These are phyloP conservation scores for Quercus berberidifolia DNA, from an alignment of 306 rosid genomes.

Conservation along the genomic window DNA sequence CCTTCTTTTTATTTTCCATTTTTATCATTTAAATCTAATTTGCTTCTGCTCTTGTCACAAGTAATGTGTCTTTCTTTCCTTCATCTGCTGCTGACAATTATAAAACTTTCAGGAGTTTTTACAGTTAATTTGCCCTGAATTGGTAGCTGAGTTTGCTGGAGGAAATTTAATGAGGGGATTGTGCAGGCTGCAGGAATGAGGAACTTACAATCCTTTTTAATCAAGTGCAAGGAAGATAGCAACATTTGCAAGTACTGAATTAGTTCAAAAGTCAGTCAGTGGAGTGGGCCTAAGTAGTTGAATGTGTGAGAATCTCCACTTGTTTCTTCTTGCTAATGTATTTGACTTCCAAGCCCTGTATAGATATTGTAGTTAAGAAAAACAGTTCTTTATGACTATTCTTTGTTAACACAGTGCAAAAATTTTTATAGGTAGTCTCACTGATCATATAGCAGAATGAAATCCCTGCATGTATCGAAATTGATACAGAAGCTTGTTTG, in stretches of 20 bases:
- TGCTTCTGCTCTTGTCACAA: background rate
- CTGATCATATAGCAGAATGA: background rate
- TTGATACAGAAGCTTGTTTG: background rate
- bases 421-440: background rate
- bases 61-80: too few relatives aligned
- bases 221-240: background rate
- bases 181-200: background rate
- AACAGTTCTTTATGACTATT: background rate
- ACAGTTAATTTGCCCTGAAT: background rate
- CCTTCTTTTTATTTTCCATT: background rate
- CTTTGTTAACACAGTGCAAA: constrained; percentile 8
- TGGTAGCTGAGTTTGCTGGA: background rate
- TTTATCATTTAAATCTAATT: background rate
- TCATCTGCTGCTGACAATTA: too few relatives aligned
- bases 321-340: background rate
- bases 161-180: background rate
- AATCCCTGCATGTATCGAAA: background rate
- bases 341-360: background rate
- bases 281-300: background rate
- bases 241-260: background rate
- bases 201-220: background rate
- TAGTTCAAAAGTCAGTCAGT: background rate
- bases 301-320: background rate
- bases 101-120: background rate
- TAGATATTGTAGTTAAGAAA: background rate